Conservation (phyloP, 306 rosid genomes). For the Comarum palustre region DNA sequence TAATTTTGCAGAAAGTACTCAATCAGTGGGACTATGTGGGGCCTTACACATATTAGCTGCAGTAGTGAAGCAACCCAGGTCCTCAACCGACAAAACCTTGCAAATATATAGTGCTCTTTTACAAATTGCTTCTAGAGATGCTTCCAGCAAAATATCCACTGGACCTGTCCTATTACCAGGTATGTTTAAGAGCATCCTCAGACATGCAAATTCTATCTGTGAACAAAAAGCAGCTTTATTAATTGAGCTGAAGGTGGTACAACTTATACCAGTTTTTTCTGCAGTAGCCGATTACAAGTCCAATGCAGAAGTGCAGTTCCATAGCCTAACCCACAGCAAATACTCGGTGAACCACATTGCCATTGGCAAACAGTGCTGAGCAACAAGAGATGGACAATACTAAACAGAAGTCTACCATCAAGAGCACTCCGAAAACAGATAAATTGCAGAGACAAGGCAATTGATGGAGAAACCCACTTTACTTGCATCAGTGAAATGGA, state of each 20-base stretch:
- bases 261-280: neutral
- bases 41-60: too few species aligned
- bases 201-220: neutral
- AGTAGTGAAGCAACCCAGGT: too few species aligned
- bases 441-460: neutral
- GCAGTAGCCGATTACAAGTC: slow-evolving; percentile 1
- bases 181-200: neutral
- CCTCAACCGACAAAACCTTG: too few species aligned
- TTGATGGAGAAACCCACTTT: neutral
- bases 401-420: neutral
- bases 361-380: neutral
- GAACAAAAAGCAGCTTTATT: neutral
- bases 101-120: too few species aligned
- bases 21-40: neutral
- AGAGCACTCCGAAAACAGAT: neutral
- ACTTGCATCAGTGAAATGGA: slow-evolving; percentile 2
- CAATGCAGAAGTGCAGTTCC: neutral
- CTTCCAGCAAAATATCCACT: too few species aligned
- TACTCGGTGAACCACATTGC: neutral
- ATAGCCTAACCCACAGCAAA: neutral
- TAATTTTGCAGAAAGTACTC: neutral
- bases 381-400: slow-evolving; percentile 1
- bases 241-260: neutral
- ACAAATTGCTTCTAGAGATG: too few species aligned
- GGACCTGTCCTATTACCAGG: too few species aligned